Evolutionary conservation across 2,329 filamentous ascomycete species (phyloP).

Genomic region (Penicillium crustosum): DNA sequence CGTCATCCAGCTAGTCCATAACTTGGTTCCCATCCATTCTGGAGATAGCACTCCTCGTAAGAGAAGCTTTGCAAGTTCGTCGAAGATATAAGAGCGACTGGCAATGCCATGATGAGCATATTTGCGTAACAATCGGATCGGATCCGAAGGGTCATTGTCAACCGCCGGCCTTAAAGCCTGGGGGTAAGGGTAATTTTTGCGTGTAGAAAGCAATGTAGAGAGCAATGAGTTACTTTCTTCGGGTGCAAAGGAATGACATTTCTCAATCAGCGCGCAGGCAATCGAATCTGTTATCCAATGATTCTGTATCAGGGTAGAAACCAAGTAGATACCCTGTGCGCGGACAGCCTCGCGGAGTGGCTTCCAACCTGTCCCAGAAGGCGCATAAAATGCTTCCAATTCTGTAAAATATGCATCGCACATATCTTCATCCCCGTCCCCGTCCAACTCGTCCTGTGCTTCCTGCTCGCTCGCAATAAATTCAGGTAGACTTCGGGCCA

Average conservation of each 20-base stretch:
- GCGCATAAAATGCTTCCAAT: constrained; percentile 41
- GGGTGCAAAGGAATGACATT: constrained; percentile 32
- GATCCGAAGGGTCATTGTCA: constrained; percentile 22
- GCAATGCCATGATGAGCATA: constrained; percentile 26
- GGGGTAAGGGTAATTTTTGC: constrained; percentile 32
- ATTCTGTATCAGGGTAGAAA: constrained; percentile 39
- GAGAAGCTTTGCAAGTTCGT: constrained; percentile 38
- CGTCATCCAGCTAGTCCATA: constrained; percentile 39
- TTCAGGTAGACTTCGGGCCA: constrained; percentile 36
- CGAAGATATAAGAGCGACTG: constrained; percentile 33
- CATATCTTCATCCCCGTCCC: constrained; percentile 40
- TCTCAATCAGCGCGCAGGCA: constrained; percentile 35
- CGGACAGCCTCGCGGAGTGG: constrained; percentile 44
- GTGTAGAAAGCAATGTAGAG: constrained; percentile 32
- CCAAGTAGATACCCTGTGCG: constrained; percentile 40
- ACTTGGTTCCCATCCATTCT: constrained; percentile 44
- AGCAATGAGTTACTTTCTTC: constrained; percentile 40
- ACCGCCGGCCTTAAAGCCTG: constrained; percentile 26
- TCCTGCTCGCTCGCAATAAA: constrained; percentile 42
- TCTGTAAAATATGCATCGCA: constrained; percentile 45
- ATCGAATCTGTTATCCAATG: constrained; percentile 37
- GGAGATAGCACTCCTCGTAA: constrained; percentile 33
- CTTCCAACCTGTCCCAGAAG: constrained; percentile 37
- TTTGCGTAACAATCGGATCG: constrained; percentile 32
- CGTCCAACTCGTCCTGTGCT: constrained; percentile 33